phyloP scores from a whole-genome alignment of 2,329 filamentous ascomycete genomes.

The Colletotrichum sp. region DNA sequence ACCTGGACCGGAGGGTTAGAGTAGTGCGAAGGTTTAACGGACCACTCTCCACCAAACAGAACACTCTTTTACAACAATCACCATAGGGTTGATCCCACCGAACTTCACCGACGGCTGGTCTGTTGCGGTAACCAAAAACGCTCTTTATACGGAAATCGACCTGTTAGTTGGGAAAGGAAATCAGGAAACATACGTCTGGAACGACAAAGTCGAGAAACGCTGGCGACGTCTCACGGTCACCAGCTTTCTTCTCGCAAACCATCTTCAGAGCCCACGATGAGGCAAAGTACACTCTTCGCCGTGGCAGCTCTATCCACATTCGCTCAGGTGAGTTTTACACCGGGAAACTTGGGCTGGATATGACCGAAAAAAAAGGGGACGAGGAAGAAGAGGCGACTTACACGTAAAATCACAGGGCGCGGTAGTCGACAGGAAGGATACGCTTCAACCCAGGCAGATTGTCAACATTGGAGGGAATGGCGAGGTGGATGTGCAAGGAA shows the following conservation, averaged over 20 bases:
- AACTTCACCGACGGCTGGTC: slow-evolving; percentile 30
- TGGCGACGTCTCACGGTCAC: slow-evolving; percentile 15
- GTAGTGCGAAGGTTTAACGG: slow-evolving; percentile 1
- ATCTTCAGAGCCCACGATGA: slow-evolving; percentile 23
- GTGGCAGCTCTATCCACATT: slow-evolving; percentile 23
- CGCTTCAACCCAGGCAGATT: slow-evolving; percentile 6
- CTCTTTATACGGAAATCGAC: slow-evolving; percentile 1
- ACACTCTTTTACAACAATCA: slow-evolving; percentile 6
- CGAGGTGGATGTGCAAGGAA: neutral
- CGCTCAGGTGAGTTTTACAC: slow-evolving; percentile 20
- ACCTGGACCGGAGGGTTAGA: neutral
- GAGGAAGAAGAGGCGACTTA: neutral
- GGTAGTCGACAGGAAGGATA: neutral
- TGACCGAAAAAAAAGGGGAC: neutral
- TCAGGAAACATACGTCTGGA: neutral
- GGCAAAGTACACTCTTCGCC: slow-evolving; percentile 19
- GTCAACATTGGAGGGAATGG: slow-evolving; percentile 12
- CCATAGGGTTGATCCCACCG: slow-evolving; percentile 29
- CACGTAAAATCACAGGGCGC: slow-evolving; percentile 6
- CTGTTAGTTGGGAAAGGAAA: neutral
- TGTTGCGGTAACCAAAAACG: slow-evolving; percentile 23
- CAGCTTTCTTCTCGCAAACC: neutral
- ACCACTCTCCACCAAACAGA: neutral
- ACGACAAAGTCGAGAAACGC: neutral
- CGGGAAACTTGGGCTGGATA: neutral